A percentile compares a stretch with the other conserved stretches of the same genome.
These are phyloP conservation scores for Neonectria punicea DNA, from an alignment of 2,329 filamentous ascomycete genomes.

Conservation along the genomic window DNA sequence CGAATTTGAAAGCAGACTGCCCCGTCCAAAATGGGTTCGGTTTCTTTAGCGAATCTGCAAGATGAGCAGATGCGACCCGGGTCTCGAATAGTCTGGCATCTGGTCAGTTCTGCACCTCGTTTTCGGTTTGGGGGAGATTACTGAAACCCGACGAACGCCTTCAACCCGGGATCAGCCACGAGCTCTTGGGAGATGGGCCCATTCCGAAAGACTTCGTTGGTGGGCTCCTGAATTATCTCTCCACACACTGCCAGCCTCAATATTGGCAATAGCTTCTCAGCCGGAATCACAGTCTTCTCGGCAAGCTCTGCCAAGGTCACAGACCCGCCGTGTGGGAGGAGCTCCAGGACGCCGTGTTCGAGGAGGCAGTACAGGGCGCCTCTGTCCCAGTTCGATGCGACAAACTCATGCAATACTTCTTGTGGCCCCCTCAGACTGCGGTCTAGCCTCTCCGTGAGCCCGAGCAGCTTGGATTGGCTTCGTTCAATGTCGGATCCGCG, in stretches of 20 bases:
- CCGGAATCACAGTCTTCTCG: constrained; percentile 17
- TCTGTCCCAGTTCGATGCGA: constrained; percentile 51
- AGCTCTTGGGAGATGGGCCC: constrained; percentile 22
- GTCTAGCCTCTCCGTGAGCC: constrained; percentile 19
- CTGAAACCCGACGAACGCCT: constrained; percentile 34
- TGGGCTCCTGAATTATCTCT: constrained; percentile 22
- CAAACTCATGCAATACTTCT: constrained; percentile 49
- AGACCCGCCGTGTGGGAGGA: constrained; percentile 18
- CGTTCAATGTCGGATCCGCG: constrained; percentile 9
- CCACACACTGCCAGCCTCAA: constrained; percentile 29
- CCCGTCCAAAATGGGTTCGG: constrained; percentile 31
- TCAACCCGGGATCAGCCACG: constrained; percentile 21
- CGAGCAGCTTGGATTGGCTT: constrained; percentile 22
- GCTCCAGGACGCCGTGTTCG: constrained; percentile 25
- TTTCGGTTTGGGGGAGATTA: neutral
- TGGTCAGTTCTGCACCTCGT: neutral
- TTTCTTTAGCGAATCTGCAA: constrained; percentile 31
- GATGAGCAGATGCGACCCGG: constrained; percentile 31
- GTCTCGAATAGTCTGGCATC: constrained; percentile 29
- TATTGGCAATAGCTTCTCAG: constrained; percentile 29
- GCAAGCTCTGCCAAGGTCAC: constrained; percentile 22
- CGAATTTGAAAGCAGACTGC: constrained; percentile 34
- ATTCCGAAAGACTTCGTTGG: constrained; percentile 21
- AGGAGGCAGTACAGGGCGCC: constrained; percentile 32
- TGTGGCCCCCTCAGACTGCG: constrained; percentile 15